Evolutionary conservation across 345 rosid genomes (phyloP).

Genomic region (Ceriops tagal): DNA sequence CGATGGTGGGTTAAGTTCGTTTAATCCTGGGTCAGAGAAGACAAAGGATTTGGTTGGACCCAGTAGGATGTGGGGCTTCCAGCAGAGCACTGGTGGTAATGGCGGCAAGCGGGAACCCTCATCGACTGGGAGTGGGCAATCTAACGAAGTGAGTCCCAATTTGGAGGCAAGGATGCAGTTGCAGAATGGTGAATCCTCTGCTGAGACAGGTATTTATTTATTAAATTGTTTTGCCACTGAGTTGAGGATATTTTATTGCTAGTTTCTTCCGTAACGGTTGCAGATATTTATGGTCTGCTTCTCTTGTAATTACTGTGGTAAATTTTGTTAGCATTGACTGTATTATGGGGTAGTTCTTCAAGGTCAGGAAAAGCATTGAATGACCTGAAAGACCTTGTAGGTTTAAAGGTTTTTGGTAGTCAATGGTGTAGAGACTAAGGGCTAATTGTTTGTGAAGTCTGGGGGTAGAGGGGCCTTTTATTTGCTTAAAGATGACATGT

Average conservation of each 20-base stretch:
- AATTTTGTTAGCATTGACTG: too few relatives aligned
- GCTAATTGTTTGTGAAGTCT: neutral
- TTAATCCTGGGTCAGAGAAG: constrained; percentile 33
- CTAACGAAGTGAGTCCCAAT: constrained; percentile 59
- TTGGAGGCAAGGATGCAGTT: constrained; percentile 47
- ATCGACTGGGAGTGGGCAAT: constrained; percentile 49
- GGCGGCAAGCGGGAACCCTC: constrained; percentile 37
- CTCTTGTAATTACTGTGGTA: too few relatives aligned
- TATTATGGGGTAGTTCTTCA: too few relatives aligned
- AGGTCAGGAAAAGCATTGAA: too few relatives aligned
- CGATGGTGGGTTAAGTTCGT: constrained; percentile 37
- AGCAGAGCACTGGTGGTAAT: constrained; percentile 40
- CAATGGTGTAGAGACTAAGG: neutral
- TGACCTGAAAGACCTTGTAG: too few relatives aligned
- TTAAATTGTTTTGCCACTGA: neutral
- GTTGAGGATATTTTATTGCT: neutral
- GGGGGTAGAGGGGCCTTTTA: neutral
- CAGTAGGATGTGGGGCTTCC: constrained; percentile 40
- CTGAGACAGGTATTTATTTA: constrained; percentile 46
- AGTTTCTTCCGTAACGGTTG: neutral
- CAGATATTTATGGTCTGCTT: neutral
- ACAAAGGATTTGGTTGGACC: constrained; percentile 48
- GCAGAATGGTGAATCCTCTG: constrained; percentile 64
- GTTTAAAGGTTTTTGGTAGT: neutral
- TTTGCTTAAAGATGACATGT: neutral